Evolutionary conservation across 768 basidiomycete genomes (phyloP).

Genomic region (Lactarius akahatsu): DNA sequence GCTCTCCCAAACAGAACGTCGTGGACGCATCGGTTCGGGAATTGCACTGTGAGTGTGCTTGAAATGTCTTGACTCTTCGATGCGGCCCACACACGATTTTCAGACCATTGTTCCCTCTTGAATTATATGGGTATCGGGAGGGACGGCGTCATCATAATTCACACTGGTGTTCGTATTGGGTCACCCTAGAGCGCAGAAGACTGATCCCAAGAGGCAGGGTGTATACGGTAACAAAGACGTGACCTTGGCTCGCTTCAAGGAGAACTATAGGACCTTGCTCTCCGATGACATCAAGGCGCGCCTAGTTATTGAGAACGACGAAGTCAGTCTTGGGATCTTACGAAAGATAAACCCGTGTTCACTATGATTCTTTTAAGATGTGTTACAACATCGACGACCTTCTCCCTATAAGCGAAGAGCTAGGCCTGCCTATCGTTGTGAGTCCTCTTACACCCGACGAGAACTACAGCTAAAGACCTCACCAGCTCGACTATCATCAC

Average conservation of each 20-base stretch:
- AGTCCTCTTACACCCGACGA: slow-evolving; percentile 60
- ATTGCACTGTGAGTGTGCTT: slow-evolving; percentile 48
- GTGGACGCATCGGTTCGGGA: slow-evolving; percentile 76
- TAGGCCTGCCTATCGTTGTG: slow-evolving; percentile 52
- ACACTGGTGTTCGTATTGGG: slow-evolving; percentile 60
- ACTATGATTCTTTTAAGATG: slow-evolving; percentile 40
- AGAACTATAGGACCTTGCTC: slow-evolving; percentile 60
- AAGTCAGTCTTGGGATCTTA: slow-evolving; percentile 46
- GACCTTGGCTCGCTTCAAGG: slow-evolving; percentile 70
- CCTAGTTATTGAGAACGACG: slow-evolving; percentile 92
- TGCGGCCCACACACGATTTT: not conserved
- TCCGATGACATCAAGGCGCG: slow-evolving; percentile 64
- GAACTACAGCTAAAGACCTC: not conserved
- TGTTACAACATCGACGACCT: slow-evolving; percentile 91
- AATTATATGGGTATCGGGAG: slow-evolving; percentile 76
- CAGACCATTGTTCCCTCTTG: slow-evolving; percentile 82
- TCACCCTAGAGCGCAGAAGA: not conserved
- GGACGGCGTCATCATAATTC: slow-evolving; percentile 89
- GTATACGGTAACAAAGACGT: slow-evolving; percentile 77
- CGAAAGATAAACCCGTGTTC: not conserved
- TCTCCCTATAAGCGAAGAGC: slow-evolving; percentile 81
- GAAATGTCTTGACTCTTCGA: not conserved
- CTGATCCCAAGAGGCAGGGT: slow-evolving; percentile 43
- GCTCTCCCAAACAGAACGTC: slow-evolving; percentile 73
- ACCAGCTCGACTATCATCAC: slow-evolving; percentile 71